These are phyloP conservation scores for Paratinospora sagittata DNA, from an alignment of 164 flowering plant genomes.

Conservation along the genomic window DNA sequence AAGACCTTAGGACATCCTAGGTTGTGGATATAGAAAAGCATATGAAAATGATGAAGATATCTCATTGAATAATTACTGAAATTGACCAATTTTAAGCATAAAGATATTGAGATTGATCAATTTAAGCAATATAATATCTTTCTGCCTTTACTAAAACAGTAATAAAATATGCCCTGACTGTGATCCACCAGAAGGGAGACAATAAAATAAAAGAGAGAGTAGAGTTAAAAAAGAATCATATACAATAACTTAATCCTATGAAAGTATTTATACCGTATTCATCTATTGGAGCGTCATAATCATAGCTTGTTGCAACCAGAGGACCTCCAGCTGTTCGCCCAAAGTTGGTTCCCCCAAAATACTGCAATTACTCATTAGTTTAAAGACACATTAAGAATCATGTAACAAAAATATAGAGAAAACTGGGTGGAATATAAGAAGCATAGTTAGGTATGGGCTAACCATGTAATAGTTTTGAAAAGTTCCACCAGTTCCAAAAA, in stretches of 20 bases:
- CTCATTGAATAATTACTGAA: too few relatives aligned
- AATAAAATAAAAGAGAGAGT: not conserved
- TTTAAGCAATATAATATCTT: not conserved
- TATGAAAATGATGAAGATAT: too few relatives aligned
- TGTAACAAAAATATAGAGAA: not conserved
- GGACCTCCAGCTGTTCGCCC: slow-evolving; percentile 68
- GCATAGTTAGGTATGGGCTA: not conserved
- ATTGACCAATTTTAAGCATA: too few relatives aligned
- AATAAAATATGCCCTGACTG: not conserved
- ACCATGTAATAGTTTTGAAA: slow-evolving; percentile 74
- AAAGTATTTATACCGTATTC: slow-evolving; percentile 44
- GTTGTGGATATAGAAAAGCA: too few relatives aligned
- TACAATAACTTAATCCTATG: not conserved
- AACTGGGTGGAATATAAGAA: not conserved
- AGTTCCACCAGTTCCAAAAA: slow-evolving; percentile 55
- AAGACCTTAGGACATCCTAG: too few relatives aligned
- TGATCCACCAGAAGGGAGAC: not conserved
- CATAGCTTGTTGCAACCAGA: slow-evolving; percentile 56
- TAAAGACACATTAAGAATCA: not conserved
- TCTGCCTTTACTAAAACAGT: not conserved
- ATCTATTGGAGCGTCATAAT: slow-evolving; percentile 66
- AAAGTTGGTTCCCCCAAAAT: slow-evolving; percentile 65
- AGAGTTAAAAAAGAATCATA: not conserved
- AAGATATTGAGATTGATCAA: too few relatives aligned
- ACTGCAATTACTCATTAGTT: slow-evolving; percentile 28